Percentiles rank a stretch among this genome's conserved stretches.
These are phyloP conservation scores for Babesia sp. DNA, from an alignment of 169 alveolate genomes.

Conservation along the genomic window DNA sequence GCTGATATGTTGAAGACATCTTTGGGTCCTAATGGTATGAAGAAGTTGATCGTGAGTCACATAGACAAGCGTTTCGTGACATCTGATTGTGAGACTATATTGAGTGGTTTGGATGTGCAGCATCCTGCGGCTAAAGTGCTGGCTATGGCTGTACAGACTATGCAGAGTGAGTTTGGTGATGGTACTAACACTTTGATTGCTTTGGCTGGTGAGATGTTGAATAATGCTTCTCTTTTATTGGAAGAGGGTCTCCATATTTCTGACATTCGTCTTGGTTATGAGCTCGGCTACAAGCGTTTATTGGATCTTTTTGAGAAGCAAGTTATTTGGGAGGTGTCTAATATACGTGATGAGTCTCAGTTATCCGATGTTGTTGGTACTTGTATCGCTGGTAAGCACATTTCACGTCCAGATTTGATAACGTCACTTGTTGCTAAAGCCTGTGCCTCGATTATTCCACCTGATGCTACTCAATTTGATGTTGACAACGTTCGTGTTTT, in stretches of 20 bases:
- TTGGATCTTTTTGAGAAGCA: slow-evolving; percentile 81
- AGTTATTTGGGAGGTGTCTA: slow-evolving; percentile 65
- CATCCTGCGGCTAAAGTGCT: slow-evolving; percentile 99
- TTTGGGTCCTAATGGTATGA: slow-evolving; percentile 96
- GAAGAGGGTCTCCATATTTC: slow-evolving; percentile 94
- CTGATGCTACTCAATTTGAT: slow-evolving; percentile 87
- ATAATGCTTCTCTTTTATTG: slow-evolving; percentile 84
- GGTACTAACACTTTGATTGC: slow-evolving; percentile 96
- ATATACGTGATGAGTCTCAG: slow-evolving; percentile 77
- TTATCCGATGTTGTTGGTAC: slow-evolving; percentile 76
- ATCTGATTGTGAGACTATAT: slow-evolving; percentile 95
- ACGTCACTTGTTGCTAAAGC: slow-evolving; percentile 87
- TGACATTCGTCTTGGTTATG: slow-evolving; percentile 96
- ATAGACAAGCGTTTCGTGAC: slow-evolving; percentile 95
- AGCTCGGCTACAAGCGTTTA: slow-evolving; percentile 89
- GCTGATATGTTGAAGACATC: slow-evolving; percentile 93
- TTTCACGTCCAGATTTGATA: slow-evolving; percentile 43
- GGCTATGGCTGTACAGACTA: slow-evolving; percentile 95
- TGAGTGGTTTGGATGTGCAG: slow-evolving; percentile 96
- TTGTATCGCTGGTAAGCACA: slow-evolving; percentile 71
- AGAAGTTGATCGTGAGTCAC: slow-evolving; percentile 96
- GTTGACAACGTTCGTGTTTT: slow-evolving; percentile 97
- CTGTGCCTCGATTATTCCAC: slow-evolving; percentile 89
- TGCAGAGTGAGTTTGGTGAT: slow-evolving; percentile 97
- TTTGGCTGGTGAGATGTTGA: slow-evolving; percentile 95